phyloP scores from a whole-genome alignment of 2,329 filamentous ascomycete genomes.

The Aschersonia sp. region DNA sequence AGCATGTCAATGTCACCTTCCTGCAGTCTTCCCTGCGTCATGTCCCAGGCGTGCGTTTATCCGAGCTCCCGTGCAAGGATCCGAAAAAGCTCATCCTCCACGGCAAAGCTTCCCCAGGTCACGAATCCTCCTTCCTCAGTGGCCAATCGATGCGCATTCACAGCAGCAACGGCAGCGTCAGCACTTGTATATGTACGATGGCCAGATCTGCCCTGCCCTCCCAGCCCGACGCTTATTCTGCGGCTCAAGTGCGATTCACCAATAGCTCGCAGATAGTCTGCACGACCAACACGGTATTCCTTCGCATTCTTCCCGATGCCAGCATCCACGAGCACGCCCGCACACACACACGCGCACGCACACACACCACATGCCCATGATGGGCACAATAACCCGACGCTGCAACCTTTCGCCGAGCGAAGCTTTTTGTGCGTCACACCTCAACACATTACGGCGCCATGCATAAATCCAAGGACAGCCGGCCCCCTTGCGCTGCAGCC shows the following conservation, averaged over 20 bases:
- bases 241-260: no score
- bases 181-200: no score
- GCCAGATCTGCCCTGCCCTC: no score
- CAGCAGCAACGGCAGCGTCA: no score
- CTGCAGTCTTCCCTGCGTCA: neutral
- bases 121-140: neutral
- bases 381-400: neutral
- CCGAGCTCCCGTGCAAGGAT: neutral
- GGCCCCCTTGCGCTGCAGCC: neutral
- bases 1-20: no score
- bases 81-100: neutral
- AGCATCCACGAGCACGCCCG: no score
- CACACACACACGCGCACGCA: no score
- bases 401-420: neutral
- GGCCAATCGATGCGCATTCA: neutral
- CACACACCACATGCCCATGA: neutral
- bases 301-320: no score
- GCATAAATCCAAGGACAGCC: neutral
- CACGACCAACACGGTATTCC: no score
- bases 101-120: neutral
- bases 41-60: neutral
- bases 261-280: no score
- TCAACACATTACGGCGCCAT: neutral
- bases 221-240: no score
- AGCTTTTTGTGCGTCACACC: neutral